Conservation (phyloP, 225 moss, liverwort and hornwort genomes). For the Sphagnum tenellum region DNA sequence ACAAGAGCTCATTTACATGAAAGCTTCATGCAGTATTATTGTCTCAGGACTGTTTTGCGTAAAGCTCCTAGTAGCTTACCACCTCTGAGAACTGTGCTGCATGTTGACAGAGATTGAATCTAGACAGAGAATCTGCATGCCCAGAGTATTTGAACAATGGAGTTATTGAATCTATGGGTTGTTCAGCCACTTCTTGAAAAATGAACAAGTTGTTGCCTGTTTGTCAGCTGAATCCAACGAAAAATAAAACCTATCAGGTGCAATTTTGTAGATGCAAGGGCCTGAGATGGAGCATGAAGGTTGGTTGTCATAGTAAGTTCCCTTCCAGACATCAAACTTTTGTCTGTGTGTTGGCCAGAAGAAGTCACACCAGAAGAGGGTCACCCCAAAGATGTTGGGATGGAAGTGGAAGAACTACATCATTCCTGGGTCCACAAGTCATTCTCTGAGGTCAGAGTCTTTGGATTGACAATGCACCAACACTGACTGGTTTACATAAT, state of each 20-base stretch:
- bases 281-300: slow-evolving; percentile 22
- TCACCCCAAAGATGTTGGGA: slow-evolving; percentile 30
- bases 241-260: slow-evolving; percentile 19
- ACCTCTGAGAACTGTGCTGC: too few relatives aligned
- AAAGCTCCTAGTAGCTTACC: too few relatives aligned
- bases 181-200: too few relatives aligned
- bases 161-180: too few relatives aligned
- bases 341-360: slow-evolving; percentile 14
- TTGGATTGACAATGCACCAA: slow-evolving; percentile 30
- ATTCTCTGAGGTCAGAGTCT: slow-evolving; percentile 18
- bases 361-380: slow-evolving; percentile 28
- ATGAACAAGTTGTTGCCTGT: too few relatives aligned
- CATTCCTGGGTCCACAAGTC: slow-evolving; percentile 6
- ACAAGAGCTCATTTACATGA: too few relatives aligned
- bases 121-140: too few relatives aligned
- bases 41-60: too few relatives aligned
- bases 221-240: slow-evolving; percentile 2
- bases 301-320: slow-evolving; percentile 17
- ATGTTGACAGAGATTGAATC: too few relatives aligned
- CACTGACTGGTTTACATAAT: slow-evolving; percentile 10
- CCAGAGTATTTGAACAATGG: too few relatives aligned
- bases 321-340: slow-evolving; percentile 35
- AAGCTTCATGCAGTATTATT: too few relatives aligned
- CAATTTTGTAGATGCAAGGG: slow-evolving; percentile 17
- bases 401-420: slow-evolving; percentile 30